Base-by-base conservation (phyloP, 768 basidiomycete species). In the Tricholoma matsutake region DNA sequence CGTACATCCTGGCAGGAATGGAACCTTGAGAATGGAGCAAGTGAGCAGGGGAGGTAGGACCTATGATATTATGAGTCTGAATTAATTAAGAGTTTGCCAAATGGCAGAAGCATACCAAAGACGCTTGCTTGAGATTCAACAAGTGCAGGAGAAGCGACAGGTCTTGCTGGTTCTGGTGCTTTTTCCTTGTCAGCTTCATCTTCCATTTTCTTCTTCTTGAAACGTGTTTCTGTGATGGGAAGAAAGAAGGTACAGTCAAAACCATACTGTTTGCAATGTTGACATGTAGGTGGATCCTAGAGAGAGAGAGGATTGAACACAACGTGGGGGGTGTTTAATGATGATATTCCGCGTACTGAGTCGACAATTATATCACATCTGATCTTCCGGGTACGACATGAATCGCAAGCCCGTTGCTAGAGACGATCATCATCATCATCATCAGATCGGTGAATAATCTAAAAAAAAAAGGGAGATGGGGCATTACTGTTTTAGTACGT, bases 241-340 rank as follows among this genome's bases (percentile, higher is more conserved):
- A 98, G 86, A 80, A 97, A 96, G 77, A 96, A 97, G 5, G 96
- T 97, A 73, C 96, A 97, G 64, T 96, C 94, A 66, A 95, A 92
- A 47, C 85, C 83, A 68, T 94, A 94, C 71, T 94, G 92, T 69
- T 93, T 92, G 83, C 96, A 98, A 73, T 98, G 96, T 67, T 94
- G 91, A 71, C 95, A 98, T 54, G 91, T 69, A 16, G 91, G 87
- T 0, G 91, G 90, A 2, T 93, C 89, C 67, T 79, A 54, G 10
- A 53, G 51, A n/a, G 59, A 43, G 13, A 20, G 37, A 45, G 18
- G 43, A 39, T 29, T 13, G 11, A 41, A 63, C 59, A 34, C 10
- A 32, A 54, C 32, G 39, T n/a, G 1, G 22, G 1, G 22, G 11
- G 37, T 22, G 5, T 32, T 39, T 47, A 35, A 60, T 32, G 41